Conservation (phyloP, 441 rosid species). For the Erysimum cheiri region DNA sequence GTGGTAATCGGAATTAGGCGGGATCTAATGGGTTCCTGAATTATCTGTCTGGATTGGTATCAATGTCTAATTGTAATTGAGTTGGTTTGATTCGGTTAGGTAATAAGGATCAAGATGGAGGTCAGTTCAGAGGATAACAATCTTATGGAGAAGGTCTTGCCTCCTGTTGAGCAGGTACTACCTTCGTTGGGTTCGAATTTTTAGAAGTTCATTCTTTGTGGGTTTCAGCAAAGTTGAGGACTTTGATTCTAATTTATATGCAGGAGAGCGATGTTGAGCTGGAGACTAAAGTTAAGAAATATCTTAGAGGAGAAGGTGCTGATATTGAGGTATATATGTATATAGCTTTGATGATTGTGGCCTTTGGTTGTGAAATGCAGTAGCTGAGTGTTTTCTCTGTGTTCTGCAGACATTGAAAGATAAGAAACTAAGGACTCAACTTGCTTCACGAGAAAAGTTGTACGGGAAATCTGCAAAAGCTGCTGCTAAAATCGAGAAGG, state of each 20-base stretch:
- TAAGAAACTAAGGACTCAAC: slow-evolving; percentile 83
- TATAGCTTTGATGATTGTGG: not conserved
- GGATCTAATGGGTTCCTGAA: not conserved
- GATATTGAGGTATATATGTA: slow-evolving; percentile 64
- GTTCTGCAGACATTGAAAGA: slow-evolving; percentile 66
- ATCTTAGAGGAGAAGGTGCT: slow-evolving; percentile 81
- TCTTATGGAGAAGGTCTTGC: slow-evolving; percentile 38
- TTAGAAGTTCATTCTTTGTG: not conserved
- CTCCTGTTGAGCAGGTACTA: slow-evolving; percentile 53
- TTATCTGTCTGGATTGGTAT: not conserved
- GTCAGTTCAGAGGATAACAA: slow-evolving; percentile 42
- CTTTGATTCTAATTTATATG: slow-evolving; percentile 23
- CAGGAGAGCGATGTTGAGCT: slow-evolving; percentile 63
- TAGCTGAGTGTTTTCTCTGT: slow-evolving; percentile 17
- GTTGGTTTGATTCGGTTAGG: slow-evolving; percentile 17
- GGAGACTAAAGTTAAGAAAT: slow-evolving; percentile 67
- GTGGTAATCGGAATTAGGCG: not conserved
- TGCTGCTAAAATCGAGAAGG: slow-evolving; percentile 94
- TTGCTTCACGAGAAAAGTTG: slow-evolving; percentile 66
- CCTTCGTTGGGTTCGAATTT: slow-evolving; percentile 2
- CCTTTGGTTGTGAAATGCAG: slow-evolving; percentile 19
- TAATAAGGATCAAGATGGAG: slow-evolving; percentile 43
- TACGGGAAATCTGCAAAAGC: slow-evolving; percentile 71
- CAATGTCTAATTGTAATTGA: not conserved
- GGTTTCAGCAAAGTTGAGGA: not conserved